Evolutionary conservation across 164 flowering plant species (phyloP).

Genomic region (Echeveria elegans): DNA sequence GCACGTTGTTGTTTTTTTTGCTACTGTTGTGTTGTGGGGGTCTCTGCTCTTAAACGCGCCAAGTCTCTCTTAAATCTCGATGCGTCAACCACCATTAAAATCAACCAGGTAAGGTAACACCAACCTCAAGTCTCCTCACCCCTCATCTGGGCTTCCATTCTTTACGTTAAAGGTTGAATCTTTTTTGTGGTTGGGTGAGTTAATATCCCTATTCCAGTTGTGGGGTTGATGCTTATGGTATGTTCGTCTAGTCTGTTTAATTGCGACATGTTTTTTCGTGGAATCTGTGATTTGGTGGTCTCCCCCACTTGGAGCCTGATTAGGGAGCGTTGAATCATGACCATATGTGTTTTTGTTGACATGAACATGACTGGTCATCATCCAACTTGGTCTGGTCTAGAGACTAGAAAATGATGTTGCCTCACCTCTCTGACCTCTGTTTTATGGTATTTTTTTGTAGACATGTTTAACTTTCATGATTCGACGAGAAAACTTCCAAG

Average conservation of each 20-base stretch:
- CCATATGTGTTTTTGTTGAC: no score
- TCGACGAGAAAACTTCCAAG: not conserved
- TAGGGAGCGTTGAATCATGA: no score
- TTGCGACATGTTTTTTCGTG: no score
- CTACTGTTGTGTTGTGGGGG: no score
- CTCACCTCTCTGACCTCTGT: not conserved
- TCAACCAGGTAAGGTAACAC: not conserved
- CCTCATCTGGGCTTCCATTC: not conserved
- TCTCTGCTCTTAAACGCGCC: not conserved
- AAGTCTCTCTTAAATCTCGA: constrained; percentile 1
- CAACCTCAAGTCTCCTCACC: not conserved
- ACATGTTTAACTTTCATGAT: not conserved
- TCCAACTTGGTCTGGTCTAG: not conserved
- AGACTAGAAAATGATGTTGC: not conserved
- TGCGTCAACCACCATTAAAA: not conserved
- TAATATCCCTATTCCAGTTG: no score
- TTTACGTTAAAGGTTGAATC: no score
- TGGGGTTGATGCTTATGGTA: no score
- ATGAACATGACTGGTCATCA: no score
- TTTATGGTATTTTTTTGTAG: not conserved
- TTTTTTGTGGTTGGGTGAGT: no score
- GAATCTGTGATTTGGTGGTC: no score
- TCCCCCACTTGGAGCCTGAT: no score
- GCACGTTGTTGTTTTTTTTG: not conserved
- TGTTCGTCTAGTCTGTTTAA: no score